phyloP scores from a whole-genome alignment of 2,329 filamentous ascomycete species.

The Apiospora sp. region DNA sequence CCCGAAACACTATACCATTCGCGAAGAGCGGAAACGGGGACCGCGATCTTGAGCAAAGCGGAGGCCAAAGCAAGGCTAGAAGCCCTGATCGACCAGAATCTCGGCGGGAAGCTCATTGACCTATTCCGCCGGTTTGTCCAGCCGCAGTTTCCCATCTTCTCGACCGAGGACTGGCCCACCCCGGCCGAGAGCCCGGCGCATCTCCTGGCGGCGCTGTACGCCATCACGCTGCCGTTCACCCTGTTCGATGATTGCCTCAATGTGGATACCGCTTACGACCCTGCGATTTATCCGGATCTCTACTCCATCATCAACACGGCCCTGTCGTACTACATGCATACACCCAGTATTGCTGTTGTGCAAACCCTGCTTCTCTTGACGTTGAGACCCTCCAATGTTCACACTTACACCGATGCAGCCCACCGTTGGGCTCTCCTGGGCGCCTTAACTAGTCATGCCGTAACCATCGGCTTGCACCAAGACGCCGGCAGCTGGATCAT shows the following conservation, averaged over 20 bases:
- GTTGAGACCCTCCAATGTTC: background rate
- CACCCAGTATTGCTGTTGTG: background rate
- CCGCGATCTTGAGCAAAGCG: background rate
- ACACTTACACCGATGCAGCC: background rate
- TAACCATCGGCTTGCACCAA: background rate
- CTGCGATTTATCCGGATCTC: background rate
- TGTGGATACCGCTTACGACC: background rate
- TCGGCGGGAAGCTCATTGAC: conserved; percentile 1
- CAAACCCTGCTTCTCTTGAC: background rate
- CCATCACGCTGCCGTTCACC: background rate
- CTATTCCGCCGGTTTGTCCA: background rate
- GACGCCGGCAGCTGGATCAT: background rate
- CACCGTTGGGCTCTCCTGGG: background rate
- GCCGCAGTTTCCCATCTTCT: background rate
- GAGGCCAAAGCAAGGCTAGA: background rate
- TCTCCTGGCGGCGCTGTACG: background rate
- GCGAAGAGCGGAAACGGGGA: background rate
- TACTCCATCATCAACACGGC: background rate
- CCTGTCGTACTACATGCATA: background rate
- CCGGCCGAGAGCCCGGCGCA: background rate
- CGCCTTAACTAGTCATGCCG: background rate
- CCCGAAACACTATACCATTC: background rate
- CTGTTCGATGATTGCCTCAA: background rate
- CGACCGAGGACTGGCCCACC: background rate
- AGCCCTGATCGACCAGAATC: background rate